Percentiles rank a stretch among this genome's conserved stretches.
phyloP scores from a whole-genome alignment of 129 eudicot genomes.

The Apium graveolens region DNA sequence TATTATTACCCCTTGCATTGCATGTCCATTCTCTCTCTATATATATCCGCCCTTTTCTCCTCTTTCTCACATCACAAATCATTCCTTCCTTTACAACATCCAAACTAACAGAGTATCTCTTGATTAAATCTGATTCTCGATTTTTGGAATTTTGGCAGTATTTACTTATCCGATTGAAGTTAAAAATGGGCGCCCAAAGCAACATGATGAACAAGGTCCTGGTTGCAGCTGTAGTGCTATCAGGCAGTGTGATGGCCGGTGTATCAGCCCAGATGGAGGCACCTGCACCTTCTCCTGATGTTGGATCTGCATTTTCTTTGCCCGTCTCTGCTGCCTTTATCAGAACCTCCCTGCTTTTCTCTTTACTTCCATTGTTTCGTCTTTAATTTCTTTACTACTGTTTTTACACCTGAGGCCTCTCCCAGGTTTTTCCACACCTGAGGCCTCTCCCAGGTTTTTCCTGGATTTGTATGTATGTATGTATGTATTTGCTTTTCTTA shows the following conservation, averaged over 20 bases:
- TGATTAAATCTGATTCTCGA: too few species aligned
- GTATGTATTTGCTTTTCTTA: neutral
- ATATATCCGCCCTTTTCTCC: neutral
- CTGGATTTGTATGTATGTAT: neutral
- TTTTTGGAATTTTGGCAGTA: too few species aligned
- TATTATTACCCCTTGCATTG: too few species aligned
- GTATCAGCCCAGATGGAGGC: slow-evolving; percentile 25
- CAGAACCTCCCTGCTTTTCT: slow-evolving; percentile 21
- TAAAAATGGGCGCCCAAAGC: slow-evolving; percentile 21
- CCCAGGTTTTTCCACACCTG: neutral
- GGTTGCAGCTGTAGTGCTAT: neutral
- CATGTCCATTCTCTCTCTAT: neutral
- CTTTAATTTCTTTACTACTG: neutral
- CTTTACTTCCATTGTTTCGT: slow-evolving; percentile 15
- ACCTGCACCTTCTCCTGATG: slow-evolving; percentile 31
- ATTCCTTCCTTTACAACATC: too few species aligned
- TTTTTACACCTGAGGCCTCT: neutral
- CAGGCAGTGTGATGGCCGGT: neutral
- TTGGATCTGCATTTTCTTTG: slow-evolving; percentile 28
- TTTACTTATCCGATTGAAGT: too few species aligned
- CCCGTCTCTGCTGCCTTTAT: slow-evolving; percentile 21
- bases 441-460: neutral
- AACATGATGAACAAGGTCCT: neutral
- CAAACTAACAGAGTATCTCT: too few species aligned
- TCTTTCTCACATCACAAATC: neutral